These are phyloP conservation scores for Podospora pseudoanserina DNA, from an alignment of 495 filamentous ascomycete genomes.

Conservation along the genomic window DNA sequence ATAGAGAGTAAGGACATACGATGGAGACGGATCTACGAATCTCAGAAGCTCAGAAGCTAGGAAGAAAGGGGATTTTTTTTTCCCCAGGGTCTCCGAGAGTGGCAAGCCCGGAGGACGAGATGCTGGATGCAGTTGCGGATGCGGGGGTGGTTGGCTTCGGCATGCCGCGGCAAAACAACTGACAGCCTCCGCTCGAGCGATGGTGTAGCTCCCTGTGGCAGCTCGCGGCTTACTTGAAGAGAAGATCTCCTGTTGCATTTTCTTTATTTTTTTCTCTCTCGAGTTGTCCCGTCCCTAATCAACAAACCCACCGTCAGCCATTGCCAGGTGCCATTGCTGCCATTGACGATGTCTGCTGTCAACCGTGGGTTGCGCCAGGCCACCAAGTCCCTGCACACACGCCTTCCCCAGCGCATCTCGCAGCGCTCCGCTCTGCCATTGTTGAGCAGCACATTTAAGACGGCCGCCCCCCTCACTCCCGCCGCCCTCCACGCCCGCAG, in stretches of 20 bases:
- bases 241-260: neutral
- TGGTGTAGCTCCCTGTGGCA: neutral
- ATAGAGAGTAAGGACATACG: too few relatives aligned
- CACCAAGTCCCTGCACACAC: conserved; percentile 25
- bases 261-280: neutral
- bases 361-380: conserved; percentile 33
- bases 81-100: neutral
- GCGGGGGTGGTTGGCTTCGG: conserved; percentile 14
- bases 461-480: conserved; percentile 21
- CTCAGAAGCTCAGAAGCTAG: neutral
- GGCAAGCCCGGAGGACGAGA: neutral
- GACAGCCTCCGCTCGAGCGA: conserved; percentile 14
- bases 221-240: conserved; percentile 1
- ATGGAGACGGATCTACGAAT: neutral
- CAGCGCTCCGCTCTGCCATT: conserved; percentile 24
- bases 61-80: neutral
- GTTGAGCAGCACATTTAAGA: conserved; percentile 20
- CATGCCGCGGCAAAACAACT: conserved; percentile 18
- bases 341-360: conserved; percentile 33
- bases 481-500: conserved; percentile 23
- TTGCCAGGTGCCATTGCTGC: conserved; percentile 6
- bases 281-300: neutral
- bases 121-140: neutral
- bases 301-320: neutral
- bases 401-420: conserved; percentile 23